Evolutionary conservation across 129 eudicot genomes (phyloP).

Genomic region (Flaveria robusta): DNA sequence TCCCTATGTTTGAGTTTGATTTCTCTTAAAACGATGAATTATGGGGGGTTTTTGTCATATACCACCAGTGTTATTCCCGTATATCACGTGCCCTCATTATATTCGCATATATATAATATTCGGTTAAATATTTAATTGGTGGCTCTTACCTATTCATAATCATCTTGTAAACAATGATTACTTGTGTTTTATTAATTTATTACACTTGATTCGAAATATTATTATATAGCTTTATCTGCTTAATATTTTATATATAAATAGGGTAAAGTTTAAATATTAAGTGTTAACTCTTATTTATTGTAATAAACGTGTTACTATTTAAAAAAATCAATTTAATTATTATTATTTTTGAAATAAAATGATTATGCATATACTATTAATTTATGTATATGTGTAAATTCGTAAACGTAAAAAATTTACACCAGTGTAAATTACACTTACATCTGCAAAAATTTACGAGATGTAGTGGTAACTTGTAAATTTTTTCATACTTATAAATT

Average conservation of each 20-base stretch:
- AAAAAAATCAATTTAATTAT: too few relatives aligned
- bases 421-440: too few relatives aligned
- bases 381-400: too few relatives aligned
- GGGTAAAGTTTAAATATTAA: too few relatives aligned
- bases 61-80: slow-evolving; percentile 5
- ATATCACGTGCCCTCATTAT: slow-evolving; percentile 27
- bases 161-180: background rate
- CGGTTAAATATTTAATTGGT: background rate
- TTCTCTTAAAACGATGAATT: slow-evolving; percentile 1
- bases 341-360: too few relatives aligned
- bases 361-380: too few relatives aligned
- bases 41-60: background rate
- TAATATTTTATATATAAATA: background rate
- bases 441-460: too few relatives aligned
- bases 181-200: background rate
- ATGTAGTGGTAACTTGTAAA: too few relatives aligned
- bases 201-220: background rate
- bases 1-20: background rate
- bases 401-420: too few relatives aligned
- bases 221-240: background rate
- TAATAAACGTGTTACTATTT: too few relatives aligned
- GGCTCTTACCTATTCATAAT: background rate
- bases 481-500: too few relatives aligned
- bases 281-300: too few relatives aligned
- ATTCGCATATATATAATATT: slow-evolving; percentile 2